A percentile compares a stretch with the other conserved stretches of the same genome.
phyloP scores from a whole-genome alignment of 176 grass and related monocot genomes.

The Secale cereale region DNA sequence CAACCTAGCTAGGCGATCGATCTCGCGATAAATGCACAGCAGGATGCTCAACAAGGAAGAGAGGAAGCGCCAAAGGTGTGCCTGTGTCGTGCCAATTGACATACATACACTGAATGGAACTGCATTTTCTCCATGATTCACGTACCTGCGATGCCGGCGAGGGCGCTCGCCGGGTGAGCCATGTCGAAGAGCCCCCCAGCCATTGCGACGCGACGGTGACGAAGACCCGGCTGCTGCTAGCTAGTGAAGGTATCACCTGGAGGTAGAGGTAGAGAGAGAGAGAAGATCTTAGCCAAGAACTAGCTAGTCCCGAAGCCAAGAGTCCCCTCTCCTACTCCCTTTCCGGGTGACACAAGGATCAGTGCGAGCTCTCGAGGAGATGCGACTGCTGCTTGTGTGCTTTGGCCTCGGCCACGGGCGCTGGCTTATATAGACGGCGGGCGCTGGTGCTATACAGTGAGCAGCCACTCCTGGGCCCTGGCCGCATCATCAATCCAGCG shows the following conservation, averaged over 20 bases:
- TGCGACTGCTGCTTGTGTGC: conserved; percentile 38
- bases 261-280: not conserved
- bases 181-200: conserved; percentile 35
- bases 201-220: not conserved
- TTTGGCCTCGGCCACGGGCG: not conserved
- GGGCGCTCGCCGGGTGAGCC: conserved; percentile 42
- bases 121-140: not conserved
- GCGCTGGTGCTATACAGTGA: conserved; percentile 28
- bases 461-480: conserved; percentile 3
- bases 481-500: not conserved
- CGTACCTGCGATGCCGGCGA: conserved; percentile 46
- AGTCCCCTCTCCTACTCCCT: conserved; percentile 6
- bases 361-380: not conserved
- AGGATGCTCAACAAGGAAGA: not conserved
- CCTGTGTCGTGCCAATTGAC: not conserved
- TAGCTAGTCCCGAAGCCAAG: not conserved
- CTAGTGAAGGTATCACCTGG: not conserved
- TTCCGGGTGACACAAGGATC: conserved; percentile 18
- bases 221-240: not conserved
- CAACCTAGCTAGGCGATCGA: not conserved
- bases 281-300: conserved; percentile 20
- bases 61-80: not conserved
- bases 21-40: not conserved
- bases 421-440: conserved; percentile 31
- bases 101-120: not conserved